These are phyloP conservation scores for Arbutus unedo DNA, from an alignment of 148 eudicot genomes.

Conservation along the genomic window DNA sequence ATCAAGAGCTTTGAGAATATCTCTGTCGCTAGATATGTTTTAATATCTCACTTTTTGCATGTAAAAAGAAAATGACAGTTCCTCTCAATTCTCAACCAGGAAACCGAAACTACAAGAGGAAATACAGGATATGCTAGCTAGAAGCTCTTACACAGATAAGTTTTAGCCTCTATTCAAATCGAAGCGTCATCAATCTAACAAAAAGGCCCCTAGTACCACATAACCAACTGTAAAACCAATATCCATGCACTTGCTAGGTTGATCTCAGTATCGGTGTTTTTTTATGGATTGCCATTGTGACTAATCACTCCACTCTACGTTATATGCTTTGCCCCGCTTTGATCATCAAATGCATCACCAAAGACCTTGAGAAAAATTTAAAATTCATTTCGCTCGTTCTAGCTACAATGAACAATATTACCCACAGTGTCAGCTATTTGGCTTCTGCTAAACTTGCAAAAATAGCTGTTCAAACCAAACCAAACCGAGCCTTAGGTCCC, in stretches of 20 bases:
- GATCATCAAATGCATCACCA: background rate
- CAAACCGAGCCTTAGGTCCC: too few species aligned
- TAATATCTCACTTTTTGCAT: background rate
- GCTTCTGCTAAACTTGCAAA: background rate
- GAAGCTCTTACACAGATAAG: background rate
- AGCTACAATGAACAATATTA: background rate
- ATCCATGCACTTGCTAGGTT: background rate
- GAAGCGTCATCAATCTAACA: background rate
- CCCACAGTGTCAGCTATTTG: background rate
- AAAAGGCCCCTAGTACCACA: background rate
- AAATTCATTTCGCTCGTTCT: background rate
- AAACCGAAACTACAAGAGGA: too few species aligned
- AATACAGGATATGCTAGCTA: too few species aligned
- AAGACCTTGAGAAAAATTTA: background rate
- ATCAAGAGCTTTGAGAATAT: too few species aligned
- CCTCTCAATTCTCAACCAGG: background rate
- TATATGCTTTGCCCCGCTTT: too few species aligned
- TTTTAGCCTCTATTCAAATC: background rate
- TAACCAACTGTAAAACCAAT: background rate
- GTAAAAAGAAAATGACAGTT: background rate
- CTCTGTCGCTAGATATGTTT: too few species aligned
- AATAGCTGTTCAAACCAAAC: too few species aligned
- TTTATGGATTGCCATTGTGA: too few species aligned
- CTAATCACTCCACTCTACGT: too few species aligned
- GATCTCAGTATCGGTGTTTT: too few species aligned